These are phyloP conservation scores for Colletotrichum falcatum DNA, from an alignment of 2,329 filamentous ascomycete genomes.

Conservation along the genomic window DNA sequence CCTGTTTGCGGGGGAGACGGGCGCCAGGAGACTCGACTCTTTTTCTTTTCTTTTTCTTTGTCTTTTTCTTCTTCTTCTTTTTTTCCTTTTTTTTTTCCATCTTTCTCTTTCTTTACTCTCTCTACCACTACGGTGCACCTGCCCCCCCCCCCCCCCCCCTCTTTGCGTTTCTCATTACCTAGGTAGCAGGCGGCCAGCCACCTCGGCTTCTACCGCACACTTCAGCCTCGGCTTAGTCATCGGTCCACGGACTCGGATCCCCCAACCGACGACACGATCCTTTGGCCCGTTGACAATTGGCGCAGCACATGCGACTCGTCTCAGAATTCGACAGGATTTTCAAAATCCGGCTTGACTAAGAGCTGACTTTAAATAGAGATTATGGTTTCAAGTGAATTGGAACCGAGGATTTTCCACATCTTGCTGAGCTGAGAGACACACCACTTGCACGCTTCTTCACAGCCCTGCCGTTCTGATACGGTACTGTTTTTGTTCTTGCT, in stretches of 20 bases:
- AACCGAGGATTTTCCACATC: neutral
- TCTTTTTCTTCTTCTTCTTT: neutral
- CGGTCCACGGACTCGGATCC: neutral
- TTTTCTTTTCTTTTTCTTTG: neutral
- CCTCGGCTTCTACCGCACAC: neutral
- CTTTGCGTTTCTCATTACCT: neutral
- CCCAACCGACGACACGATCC: neutral
- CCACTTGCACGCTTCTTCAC: no score
- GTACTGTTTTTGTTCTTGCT: no score
- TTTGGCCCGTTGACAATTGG: neutral
- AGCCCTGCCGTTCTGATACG: no score
- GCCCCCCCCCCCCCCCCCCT: no score
- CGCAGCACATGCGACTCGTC: neutral
- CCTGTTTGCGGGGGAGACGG: slow-evolving; percentile 40
- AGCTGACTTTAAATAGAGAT: no score
- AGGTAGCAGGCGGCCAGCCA: neutral
- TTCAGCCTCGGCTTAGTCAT: slow-evolving; percentile 32
- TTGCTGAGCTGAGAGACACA: neutral
- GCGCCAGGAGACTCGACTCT: slow-evolving; percentile 19
- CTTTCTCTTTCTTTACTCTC: no score
- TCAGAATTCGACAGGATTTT: neutral
- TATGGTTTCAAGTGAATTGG: neutral
- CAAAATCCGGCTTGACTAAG: neutral
- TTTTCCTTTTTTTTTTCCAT: neutral
- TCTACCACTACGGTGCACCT: no score